Base-by-base conservation (phyloP, 2,329 filamentous ascomycete genomes). In the Botrytis cinerea region DNA sequence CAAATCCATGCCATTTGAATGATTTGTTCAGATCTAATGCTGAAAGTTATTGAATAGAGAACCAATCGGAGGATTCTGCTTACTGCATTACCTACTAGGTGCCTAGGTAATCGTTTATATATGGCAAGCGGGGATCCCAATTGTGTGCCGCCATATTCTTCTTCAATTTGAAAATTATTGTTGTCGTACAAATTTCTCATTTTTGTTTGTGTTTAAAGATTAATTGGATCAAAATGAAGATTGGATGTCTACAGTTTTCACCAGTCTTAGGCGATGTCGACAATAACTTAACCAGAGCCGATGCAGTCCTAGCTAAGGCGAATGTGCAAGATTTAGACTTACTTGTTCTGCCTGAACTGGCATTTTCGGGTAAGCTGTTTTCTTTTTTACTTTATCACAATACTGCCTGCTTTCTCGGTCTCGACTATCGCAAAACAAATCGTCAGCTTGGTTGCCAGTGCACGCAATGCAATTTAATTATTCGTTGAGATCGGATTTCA, bases 281-380 rank as follows among this genome's bases (percentile, higher is more conserved):
- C 78, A 88, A 91, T 75, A 95, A 95, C 77, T 85, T 95, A 63
- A 87, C 87, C 76, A 87, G 87, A 32, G 92, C 92, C 74, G 90
- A 94, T 76, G 82, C 85, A 0, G 85, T 95, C 4, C 82, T 95
- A 18, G 85, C 82, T n/a, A 84, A 80, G 38, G 86, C 87, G 0
- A 82, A 85, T 10, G 82, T 85, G 0, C 82, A 86, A 1, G 83
- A 86, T n/a, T 77, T 95, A 1, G 91, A 93, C 79, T 85, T 95
- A 43, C 84, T 96, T 0, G 88, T 95, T 0, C 83, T 95, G 0
- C 92, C 93, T 0, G 93, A 95, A 80, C 83, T 95, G 81, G 91
- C 93, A 1, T 94, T 95, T 79, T 87, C 89, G 73, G 91, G 91
- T 92, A 82, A 77, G 78, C 74, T 28, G 4, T 61, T 35, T 35